A percentile compares a stretch with the other conserved stretches of the same genome.
phyloP scores from a whole-genome alignment of 192 early-diverging fungal genomes.

The Podila minutissima region DNA sequence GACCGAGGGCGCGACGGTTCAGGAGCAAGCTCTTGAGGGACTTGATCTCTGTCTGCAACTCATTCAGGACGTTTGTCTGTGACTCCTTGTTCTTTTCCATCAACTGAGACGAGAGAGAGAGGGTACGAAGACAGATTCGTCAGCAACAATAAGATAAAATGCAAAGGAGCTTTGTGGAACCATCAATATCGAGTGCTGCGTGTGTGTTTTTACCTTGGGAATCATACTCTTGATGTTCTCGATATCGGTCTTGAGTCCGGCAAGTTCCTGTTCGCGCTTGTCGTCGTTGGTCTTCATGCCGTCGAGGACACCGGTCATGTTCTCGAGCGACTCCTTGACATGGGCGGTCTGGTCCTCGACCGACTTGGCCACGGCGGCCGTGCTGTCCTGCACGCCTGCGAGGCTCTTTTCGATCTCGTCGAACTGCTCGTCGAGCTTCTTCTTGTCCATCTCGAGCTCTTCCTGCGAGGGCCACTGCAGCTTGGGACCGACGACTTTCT shows the following conservation, averaged over 20 bases:
- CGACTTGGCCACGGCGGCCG: slow-evolving; percentile 51
- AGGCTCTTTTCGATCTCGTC: slow-evolving; percentile 58
- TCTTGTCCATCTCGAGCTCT: slow-evolving; percentile 77
- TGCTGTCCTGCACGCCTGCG: slow-evolving; percentile 45
- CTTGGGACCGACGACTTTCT: slow-evolving; percentile 70
- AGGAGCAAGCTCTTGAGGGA: slow-evolving; percentile 91
- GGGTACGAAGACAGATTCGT: neutral
- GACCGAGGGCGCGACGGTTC: slow-evolving; percentile 75
- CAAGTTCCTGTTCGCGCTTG: slow-evolving; percentile 73
- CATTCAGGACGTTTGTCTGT: slow-evolving; percentile 70
- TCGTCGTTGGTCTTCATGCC: slow-evolving; percentile 71
- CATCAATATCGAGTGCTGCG: neutral
- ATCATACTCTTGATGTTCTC: slow-evolving; percentile 77
- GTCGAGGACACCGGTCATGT: slow-evolving; percentile 68
- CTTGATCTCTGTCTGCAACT: slow-evolving; percentile 95
- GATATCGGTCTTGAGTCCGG: slow-evolving; percentile 78
- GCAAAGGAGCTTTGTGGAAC: neutral
- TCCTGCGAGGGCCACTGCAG: slow-evolving; percentile 67
- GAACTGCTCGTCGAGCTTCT: slow-evolving; percentile 73
- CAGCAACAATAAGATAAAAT: neutral
- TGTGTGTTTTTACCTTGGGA: slow-evolving; percentile 67
- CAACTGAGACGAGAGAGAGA: slow-evolving; percentile 51
- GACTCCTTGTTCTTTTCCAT: slow-evolving; percentile 79
- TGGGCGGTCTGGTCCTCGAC: slow-evolving; percentile 80
- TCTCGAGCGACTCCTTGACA: slow-evolving; percentile 75